Base-by-base conservation (phyloP, 169 alveolate species). In the Cryptosporidium meleagridis region DNA sequence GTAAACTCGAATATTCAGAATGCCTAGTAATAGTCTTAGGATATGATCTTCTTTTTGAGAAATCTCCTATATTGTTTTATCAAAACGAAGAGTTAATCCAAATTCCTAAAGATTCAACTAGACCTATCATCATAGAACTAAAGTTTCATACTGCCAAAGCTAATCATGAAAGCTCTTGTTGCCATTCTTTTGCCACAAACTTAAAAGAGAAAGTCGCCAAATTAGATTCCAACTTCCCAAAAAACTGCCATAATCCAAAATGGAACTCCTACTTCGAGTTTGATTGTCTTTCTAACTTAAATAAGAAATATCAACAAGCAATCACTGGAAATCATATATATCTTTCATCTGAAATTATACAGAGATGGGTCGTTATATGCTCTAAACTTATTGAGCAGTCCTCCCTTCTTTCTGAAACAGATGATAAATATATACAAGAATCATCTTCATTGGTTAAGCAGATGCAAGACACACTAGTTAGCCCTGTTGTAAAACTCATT, bases 181-280 rank as follows among this genome's bases (percentile, higher is more conserved):
- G 89, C n/a, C 48, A 29, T 10, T 80, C 89, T 4, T 80, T 80
- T 80, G 75, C 75, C 21, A 65, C 69, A 29, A 65, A 59, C 18
- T 21, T 80, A 18, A 58, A 33, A 14, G 68, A 59, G n/a, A 80
- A 80, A 37, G 62, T 80, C 3, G 6, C 16, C 37, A 80, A 80
- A 48, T 44, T 80, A 31, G 89, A 53, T n/a, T 31, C 69, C 1
- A 37, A 80, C 26, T 80, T 80, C 29, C 89, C 89, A 3, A 21
- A 73, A 29, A 80, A 80, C 59, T 62, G 73, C 37, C 65, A 80
- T 48, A 80, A 80, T 31, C 75, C 89, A 44, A 80, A 65, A 21
- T 80, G 89, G 89, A 67, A 80, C 68, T 29, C 75, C 8, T 44
- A 80, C 55, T 80, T 80, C 39, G 69, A 80, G 35, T n/a, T 35